A percentile compares a stretch with the other conserved stretches of the same genome.
These are phyloP conservation scores for Aureobasidium lini DNA, from an alignment of 2,329 filamentous ascomycete genomes.

Conservation along the genomic window DNA sequence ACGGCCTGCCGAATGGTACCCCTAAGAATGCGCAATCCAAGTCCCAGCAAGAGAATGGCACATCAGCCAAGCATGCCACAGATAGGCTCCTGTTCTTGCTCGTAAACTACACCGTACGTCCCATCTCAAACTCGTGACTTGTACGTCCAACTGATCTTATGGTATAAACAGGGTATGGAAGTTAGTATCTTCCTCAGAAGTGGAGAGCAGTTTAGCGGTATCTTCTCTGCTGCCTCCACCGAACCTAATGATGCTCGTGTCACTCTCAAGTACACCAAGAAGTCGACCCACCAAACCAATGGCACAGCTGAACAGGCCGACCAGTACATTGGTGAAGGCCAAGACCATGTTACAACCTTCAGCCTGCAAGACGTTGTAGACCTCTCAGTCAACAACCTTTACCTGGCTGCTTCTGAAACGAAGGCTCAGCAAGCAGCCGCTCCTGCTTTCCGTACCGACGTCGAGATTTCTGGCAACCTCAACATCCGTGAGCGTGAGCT, in stretches of 20 bases:
- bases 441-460: slow-evolving; percentile 73
- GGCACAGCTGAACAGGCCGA: slow-evolving; percentile 34
- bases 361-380: slow-evolving; percentile 54
- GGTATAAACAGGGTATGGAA: slow-evolving; percentile 42
- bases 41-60: slow-evolving; percentile 36
- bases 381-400: slow-evolving; percentile 47
- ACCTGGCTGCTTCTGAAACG: slow-evolving; percentile 42
- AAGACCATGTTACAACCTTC: slow-evolving; percentile 50
- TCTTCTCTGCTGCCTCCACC: slow-evolving; percentile 50
- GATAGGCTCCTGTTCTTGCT: slow-evolving; percentile 54
- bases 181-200: slow-evolving; percentile 51
- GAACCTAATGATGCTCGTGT: slow-evolving; percentile 47
- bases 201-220: slow-evolving; percentile 54
- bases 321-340: slow-evolving; percentile 40
- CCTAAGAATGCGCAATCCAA: slow-evolving; percentile 23
- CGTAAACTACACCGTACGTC: slow-evolving; percentile 51
- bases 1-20: slow-evolving; percentile 42
- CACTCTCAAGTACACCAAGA: slow-evolving; percentile 59
- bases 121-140: neutral
- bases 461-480: slow-evolving; percentile 69
- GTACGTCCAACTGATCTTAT: neutral
- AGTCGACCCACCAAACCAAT: slow-evolving; percentile 39
- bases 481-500: slow-evolving; percentile 61
- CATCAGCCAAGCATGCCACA: slow-evolving; percentile 51
- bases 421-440: slow-evolving; percentile 54